These are phyloP conservation scores for Agaricus subrufescens DNA, from an alignment of 768 basidiomycete species.

Conservation along the genomic window DNA sequence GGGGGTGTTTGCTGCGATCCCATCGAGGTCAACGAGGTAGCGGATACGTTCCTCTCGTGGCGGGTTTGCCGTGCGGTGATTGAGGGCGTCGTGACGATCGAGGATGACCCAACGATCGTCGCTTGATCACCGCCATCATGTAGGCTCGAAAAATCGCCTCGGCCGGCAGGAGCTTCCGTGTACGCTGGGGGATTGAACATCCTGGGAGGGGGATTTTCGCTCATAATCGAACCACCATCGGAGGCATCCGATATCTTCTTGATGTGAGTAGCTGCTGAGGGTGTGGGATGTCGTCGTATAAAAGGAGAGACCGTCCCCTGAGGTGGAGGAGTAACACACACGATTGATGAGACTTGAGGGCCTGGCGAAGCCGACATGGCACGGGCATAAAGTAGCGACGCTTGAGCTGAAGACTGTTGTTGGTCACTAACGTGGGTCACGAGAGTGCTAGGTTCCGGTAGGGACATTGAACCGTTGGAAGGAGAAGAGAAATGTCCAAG, in stretches of 20 bases:
- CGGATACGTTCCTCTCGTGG: conserved; percentile 1
- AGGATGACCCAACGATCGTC: not conserved
- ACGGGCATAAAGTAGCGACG: conserved; percentile 13
- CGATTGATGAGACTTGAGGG: conserved; percentile 10
- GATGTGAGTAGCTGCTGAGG: conserved; percentile 13
- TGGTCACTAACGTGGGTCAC: conserved; percentile 29
- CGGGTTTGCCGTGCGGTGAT: not conserved
- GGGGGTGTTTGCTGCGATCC: not conserved
- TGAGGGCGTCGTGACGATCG: conserved; percentile 7
- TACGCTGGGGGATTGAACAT: conserved; percentile 37
- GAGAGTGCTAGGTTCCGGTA: conserved; percentile 18
- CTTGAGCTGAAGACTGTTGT: conserved; percentile 25
- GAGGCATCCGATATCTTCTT: conserved; percentile 30
- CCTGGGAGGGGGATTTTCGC: conserved; percentile 13
- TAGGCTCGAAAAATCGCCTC: conserved; percentile 5
- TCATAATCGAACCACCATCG: not conserved
- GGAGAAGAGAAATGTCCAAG: conserved; percentile 13
- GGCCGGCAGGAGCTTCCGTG: not conserved
- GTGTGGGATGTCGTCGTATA: conserved; percentile 13
- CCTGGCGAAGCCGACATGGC: conserved; percentile 14
- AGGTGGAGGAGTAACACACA: conserved; percentile 12
- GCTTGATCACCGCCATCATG: not conserved
- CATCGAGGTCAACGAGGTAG: not conserved
- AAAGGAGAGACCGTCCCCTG: conserved; percentile 33
- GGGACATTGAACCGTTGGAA: conserved; percentile 12